Evolutionary conservation across 257 asterid species (phyloP), one percentile per base, ranked within the genome.

Genomic region (Handroanthus guayacan): DNA sequence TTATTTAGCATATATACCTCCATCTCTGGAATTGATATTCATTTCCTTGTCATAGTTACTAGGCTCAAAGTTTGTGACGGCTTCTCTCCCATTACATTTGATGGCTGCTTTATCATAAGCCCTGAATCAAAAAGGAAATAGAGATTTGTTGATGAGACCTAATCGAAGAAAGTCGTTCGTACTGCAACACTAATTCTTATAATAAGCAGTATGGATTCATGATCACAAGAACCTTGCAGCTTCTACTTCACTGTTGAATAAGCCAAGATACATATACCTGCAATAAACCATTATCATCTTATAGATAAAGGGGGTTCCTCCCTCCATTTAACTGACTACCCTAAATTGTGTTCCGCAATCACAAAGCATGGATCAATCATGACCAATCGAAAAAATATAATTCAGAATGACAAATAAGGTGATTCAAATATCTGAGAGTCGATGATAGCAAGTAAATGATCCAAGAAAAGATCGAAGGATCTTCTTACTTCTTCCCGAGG

Each of bases 61-160:
- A 13, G 86, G 83, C 85, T 82, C 92, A 72, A 86, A 90, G 85
- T 89, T 89, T 38, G 92, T 85, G 78, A 86, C 80, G 11, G 89
- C 94, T 85, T 90, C 97, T 74, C 86, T 80, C 67, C 96, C 93
- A 58, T 81, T 85, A 81, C 85, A 84, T 67, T 89, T 70, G 80
- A 85, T 85, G 80, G 93, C 90, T 66, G 92, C 91, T 78, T 90
- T 76, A 75, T 94, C 97, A 83, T 87, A 90, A 62, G 91, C 94
- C 93, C 98, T 94, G 88, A 65, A 88, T 77, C 78, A 77, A 67
- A 77, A 84, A 77, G 54, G 67, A 82, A 76, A 73, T 3, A 62
- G 45, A 75, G 44, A 71, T 62, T 77, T 58, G 75, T 72, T 72
- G 79, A 85, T 57, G 76, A 84, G 74, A 70, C 39, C 47, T 5